These are phyloP conservation scores for Carex littledalei DNA, from an alignment of 176 grass and related monocot species.

Conservation along the genomic window DNA sequence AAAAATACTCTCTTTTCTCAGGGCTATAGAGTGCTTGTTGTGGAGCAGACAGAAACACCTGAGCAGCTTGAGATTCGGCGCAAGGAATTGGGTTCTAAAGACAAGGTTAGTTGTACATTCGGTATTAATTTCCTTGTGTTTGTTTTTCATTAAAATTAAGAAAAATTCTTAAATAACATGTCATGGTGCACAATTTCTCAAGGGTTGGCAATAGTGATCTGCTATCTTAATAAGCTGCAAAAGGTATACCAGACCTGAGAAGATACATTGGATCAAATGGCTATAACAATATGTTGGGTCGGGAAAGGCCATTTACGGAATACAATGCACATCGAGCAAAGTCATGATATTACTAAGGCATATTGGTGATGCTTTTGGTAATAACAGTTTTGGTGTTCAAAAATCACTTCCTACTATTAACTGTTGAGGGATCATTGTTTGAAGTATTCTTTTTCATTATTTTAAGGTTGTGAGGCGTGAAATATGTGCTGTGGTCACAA, in stretches of 20 bases:
- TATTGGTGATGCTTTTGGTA: not conserved
- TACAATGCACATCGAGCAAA: not conserved
- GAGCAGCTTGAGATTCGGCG: constrained; percentile 84
- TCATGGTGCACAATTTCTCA: not conserved
- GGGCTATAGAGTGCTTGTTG: constrained; percentile 89
- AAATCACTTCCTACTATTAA: not conserved
- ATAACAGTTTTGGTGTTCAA: not conserved
- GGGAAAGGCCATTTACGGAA: not conserved
- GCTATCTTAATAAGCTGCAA: not conserved
- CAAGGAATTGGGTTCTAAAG: constrained; percentile 79
- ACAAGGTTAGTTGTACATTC: constrained; percentile 55
- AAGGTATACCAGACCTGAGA: not conserved
- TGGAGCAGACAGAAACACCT: constrained; percentile 96
- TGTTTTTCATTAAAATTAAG: not conserved
- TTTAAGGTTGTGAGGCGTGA: constrained; percentile 96
- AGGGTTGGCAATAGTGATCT: not conserved
- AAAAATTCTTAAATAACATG: not conserved
- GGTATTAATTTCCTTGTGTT: not conserved
- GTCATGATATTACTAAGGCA: not conserved
- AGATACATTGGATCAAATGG: not conserved
- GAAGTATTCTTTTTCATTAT: constrained; percentile 27
- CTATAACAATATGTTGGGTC: not conserved
- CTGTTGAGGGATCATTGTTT: not conserved
- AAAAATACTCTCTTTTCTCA: constrained; percentile 31
- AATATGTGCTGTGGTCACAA: constrained; percentile 86